A percentile compares a stretch with the other conserved stretches of the same genome.
Conservation (phyloP, 2,329 filamentous ascomycete genomes). For the Botryotinia calthae region DNA sequence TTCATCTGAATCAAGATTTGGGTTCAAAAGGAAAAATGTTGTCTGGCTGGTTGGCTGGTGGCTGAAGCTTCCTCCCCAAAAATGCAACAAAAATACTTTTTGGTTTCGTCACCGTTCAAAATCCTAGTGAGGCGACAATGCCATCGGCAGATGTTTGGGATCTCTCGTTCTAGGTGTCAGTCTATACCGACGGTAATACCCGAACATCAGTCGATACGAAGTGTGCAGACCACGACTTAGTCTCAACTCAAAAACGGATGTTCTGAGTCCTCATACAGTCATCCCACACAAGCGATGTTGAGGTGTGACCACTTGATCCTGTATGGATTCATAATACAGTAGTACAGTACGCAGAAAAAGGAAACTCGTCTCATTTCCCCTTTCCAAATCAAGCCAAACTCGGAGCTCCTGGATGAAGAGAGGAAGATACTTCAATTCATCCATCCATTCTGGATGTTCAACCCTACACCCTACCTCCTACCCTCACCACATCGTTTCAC, state of each 20-base stretch:
- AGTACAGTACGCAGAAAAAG: neutral
- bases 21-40: neutral
- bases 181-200: constrained; percentile 12
- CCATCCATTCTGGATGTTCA: neutral
- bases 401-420: neutral
- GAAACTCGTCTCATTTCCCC: neutral
- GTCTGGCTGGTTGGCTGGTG: too few relatives aligned
- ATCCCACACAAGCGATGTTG: neutral
- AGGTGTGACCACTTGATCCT: too few relatives aligned
- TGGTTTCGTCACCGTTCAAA: neutral
- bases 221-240: neutral
- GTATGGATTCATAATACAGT: neutral
- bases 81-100: neutral
- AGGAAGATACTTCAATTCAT: neutral
- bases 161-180: neutral
- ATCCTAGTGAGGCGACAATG: neutral
- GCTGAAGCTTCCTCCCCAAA: neutral
- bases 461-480: neutral
- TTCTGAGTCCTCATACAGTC: neutral
- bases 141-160: neutral
- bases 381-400: neutral
- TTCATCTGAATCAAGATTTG: constrained; percentile 6
- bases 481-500: neutral
- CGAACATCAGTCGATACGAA: neutral
- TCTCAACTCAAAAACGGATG: neutral